These are phyloP conservation scores for Diaporthe citriasiana DNA, from an alignment of 2,329 filamentous ascomycete species.

Conservation along the genomic window DNA sequence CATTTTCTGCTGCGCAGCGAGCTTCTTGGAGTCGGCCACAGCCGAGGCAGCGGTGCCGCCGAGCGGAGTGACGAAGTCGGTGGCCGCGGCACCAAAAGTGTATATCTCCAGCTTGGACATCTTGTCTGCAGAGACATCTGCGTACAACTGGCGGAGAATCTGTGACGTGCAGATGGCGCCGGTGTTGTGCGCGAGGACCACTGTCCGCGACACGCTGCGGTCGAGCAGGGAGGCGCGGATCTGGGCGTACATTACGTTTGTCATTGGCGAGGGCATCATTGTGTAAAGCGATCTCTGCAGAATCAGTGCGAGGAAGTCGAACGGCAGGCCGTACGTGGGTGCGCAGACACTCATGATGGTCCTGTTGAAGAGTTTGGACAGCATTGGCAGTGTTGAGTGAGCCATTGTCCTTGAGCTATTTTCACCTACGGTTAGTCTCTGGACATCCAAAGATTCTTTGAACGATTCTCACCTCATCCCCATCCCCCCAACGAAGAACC, in stretches of 20 bases:
- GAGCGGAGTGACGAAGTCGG: slow-evolving; percentile 55
- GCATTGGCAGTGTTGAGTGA: slow-evolving; percentile 50
- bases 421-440: background rate
- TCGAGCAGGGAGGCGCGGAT: slow-evolving; percentile 55
- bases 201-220: slow-evolving; percentile 51
- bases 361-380: slow-evolving; percentile 54
- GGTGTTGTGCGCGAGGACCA: slow-evolving; percentile 57
- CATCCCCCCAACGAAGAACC: slow-evolving; percentile 54
- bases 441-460: background rate
- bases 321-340: slow-evolving; percentile 64
- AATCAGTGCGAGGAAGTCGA: slow-evolving; percentile 62
- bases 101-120: slow-evolving; percentile 59
- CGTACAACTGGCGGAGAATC: slow-evolving; percentile 54
- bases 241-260: slow-evolving; percentile 53
- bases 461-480: slow-evolving; percentile 49
- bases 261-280: slow-evolving; percentile 49
- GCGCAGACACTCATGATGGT: slow-evolving; percentile 65
- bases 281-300: slow-evolving; percentile 50
- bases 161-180: slow-evolving; percentile 55
- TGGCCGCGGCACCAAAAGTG: slow-evolving; percentile 58
- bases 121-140: slow-evolving; percentile 54
- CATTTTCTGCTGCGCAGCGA: slow-evolving; percentile 29
- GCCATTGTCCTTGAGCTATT: slow-evolving; percentile 50
- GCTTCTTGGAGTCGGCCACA: slow-evolving; percentile 38
- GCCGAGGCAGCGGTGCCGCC: slow-evolving; percentile 44